Evolutionary conservation across 352 stramenopile species (phyloP).

Genomic region (Phytophthora megakarya): DNA sequence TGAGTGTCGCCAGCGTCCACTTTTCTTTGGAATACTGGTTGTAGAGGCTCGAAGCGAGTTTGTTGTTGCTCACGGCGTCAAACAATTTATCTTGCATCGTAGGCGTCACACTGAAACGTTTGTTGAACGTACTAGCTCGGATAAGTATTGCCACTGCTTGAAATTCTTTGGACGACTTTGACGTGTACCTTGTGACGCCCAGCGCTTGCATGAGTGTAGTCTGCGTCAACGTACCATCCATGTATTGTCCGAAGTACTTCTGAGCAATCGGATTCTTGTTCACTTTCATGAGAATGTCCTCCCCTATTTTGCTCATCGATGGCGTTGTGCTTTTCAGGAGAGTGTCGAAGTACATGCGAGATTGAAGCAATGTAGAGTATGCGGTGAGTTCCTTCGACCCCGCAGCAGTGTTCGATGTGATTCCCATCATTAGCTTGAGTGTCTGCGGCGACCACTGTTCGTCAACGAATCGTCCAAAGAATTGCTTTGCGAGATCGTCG

Average conservation of each 20-base stretch:
- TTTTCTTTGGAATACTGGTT: too few relatives aligned
- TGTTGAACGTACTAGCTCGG: too few relatives aligned
- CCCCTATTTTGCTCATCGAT: neutral
- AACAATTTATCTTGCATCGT: too few relatives aligned
- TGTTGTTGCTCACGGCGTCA: too few relatives aligned
- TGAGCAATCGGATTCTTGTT: conserved; percentile 1
- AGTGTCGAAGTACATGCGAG: conserved; percentile 1
- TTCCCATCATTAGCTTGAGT: neutral
- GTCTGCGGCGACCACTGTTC: neutral
- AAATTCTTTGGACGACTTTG: conserved; percentile 1
- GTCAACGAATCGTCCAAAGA: neutral
- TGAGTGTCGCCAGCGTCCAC: neutral
- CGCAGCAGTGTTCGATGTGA: neutral
- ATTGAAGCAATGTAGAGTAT: neutral
- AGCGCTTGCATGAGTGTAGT: neutral
- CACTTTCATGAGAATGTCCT: neutral
- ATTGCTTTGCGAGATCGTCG: neutral
- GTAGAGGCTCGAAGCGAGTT: too few relatives aligned
- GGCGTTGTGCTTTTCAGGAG: neutral
- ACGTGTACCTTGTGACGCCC: neutral
- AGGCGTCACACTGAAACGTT: too few relatives aligned
- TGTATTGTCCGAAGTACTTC: neutral
- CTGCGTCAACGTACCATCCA: neutral
- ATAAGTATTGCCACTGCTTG: neutral
- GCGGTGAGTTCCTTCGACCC: neutral